phyloP scores from a whole-genome alignment of 1,284 basidiomycete genomes.

The Trametes polyzona region DNA sequence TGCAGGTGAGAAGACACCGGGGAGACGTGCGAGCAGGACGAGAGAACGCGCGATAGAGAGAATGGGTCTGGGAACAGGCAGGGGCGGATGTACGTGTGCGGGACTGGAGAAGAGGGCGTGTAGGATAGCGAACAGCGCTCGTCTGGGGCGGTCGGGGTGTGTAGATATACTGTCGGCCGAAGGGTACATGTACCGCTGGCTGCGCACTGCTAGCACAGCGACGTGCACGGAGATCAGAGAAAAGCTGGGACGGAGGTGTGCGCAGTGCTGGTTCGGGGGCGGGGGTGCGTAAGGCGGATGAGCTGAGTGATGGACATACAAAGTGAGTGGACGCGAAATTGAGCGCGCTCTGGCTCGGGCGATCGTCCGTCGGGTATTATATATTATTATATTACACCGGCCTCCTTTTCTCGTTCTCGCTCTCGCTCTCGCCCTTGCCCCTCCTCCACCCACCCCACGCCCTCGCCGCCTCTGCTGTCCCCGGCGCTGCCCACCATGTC shows the following conservation, averaged over 20 bases:
- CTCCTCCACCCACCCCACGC: neutral
- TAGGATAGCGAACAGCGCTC: neutral
- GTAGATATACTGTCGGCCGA: neutral
- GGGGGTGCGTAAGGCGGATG: neutral
- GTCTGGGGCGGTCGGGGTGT: neutral
- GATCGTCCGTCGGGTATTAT: neutral
- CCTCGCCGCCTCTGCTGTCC: neutral
- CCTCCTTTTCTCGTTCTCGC: neutral
- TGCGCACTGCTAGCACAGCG: no score
- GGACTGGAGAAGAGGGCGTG: neutral
- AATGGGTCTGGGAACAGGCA: neutral
- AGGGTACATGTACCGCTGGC: neutral
- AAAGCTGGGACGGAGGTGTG: no score
- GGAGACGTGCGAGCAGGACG: neutral
- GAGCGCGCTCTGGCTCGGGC: neutral
- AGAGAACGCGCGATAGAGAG: neutral
- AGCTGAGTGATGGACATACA: no score
- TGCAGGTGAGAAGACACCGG: conserved; percentile 1
- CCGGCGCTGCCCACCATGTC: conserved; percentile 19
- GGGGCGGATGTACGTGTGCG: neutral
- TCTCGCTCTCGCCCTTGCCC: neutral
- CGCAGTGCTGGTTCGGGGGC: neutral
- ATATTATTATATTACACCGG: conserved; percentile 1
- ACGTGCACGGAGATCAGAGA: no score
- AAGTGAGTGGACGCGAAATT: neutral